A percentile compares a stretch with the other conserved stretches of the same genome.
phyloP scores from a whole-genome alignment of 345 rosid genomes.

The Syzygium jambos region DNA sequence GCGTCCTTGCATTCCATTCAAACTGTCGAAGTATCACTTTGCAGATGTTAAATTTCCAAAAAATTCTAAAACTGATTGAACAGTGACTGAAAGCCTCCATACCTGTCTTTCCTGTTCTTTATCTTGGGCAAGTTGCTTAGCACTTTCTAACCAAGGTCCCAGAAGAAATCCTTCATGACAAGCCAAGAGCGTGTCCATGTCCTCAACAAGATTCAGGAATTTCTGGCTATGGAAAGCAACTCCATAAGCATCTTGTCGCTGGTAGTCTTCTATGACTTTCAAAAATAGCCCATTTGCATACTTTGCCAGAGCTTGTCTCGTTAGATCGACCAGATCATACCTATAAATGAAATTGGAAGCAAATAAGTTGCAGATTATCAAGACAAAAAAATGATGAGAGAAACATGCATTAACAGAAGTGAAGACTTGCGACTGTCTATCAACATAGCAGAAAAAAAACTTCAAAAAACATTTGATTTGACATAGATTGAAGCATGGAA shows the following conservation, averaged over 20 bases:
- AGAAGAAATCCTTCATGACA: conserved; percentile 60
- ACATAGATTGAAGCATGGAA: background rate
- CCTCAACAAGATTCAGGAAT: conserved; percentile 52
- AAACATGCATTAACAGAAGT: background rate
- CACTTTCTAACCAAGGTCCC: conserved; percentile 74
- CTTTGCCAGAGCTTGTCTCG: conserved; percentile 66
- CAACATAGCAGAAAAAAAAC: background rate
- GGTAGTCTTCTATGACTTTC: conserved; percentile 37
- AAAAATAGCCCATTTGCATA: conserved; percentile 53
- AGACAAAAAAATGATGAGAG: background rate
- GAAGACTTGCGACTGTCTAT: background rate
- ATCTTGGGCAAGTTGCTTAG: conserved; percentile 43
- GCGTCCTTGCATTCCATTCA: conserved; percentile 78
- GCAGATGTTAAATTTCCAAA: background rate
- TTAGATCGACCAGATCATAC: conserved; percentile 58
- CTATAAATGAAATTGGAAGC: conserved; percentile 8
- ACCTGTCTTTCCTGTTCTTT: conserved; percentile 46
- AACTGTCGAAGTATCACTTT: conserved; percentile 15
- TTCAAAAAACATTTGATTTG: background rate
- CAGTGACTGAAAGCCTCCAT: background rate
- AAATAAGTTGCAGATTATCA: background rate
- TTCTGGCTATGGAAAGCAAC: conserved; percentile 24
- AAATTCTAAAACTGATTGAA: background rate
- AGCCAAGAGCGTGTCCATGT: conserved; percentile 45
- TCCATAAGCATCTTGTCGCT: conserved; percentile 17